Evolutionary conservation across 441 rosid species (phyloP), one percentile per base, ranked within the genome.

Genomic region (Erodium texanum): DNA sequence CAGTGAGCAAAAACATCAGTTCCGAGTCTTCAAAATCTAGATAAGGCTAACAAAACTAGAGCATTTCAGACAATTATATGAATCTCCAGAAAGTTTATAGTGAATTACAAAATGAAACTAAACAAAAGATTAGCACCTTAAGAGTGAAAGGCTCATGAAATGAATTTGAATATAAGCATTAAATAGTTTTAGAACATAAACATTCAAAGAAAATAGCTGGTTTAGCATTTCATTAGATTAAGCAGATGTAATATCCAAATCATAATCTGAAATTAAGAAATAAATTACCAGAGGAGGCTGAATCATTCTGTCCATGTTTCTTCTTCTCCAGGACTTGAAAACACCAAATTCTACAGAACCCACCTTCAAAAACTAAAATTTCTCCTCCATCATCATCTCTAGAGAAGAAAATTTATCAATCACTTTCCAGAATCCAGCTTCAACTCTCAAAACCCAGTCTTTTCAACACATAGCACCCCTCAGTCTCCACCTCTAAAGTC

Each of bases 211-310:
- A 66, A 20, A 27, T 22, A 12, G 43, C 62, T 32, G 64, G 59
- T 6, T 52, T 24, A 71, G 62, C 74, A 71, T 69, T 27, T 58
- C 67, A 75, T 29, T 66, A 5, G 16, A 16, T 45, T 67, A 65
- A 43, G 20, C 48, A 52, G 48, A 48, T 23, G 34, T 69, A 38
- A 34, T 38, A 38, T 18, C 5, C n/a, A 65, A 65, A 58, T 74
- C 62, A 66, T 68, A 38, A 58, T 24, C 67, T 16, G 43, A 69
- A 64, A 54, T 54, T 11, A 32, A 23, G 18, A 22, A 24, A 69
- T 12, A 67, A 78, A 64, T 80, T 78, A 86, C 91, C 91, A 88
- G 72, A 70, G 94, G 94, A 75, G 94, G 91, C 66, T 88, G 94
- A 77, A 84, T 75, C 82, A 78, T 71, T 74, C 88, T 81, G 36